Conservation (phyloP, 331 rosid genomes). For the Dryas integrifolia region DNA sequence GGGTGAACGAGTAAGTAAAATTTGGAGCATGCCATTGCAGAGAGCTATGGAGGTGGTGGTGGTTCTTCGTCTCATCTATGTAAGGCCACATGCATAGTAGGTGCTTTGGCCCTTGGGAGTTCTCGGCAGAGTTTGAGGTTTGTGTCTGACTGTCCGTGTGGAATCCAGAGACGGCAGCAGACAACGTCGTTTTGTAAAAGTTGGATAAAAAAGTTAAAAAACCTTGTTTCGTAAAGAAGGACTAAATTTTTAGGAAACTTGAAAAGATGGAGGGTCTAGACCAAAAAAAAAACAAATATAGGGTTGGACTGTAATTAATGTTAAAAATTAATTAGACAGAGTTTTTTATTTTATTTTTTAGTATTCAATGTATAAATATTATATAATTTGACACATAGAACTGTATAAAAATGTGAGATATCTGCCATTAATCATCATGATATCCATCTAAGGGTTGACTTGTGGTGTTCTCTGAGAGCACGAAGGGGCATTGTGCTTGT, state of each 20-base stretch:
- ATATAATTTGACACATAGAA: too few relatives aligned
- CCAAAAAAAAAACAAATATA: too few relatives aligned
- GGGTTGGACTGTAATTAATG: too few relatives aligned
- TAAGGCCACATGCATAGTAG: background rate
- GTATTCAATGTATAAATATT: too few relatives aligned
- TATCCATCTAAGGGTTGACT: conserved; percentile 10
- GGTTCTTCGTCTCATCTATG: conserved; percentile 17
- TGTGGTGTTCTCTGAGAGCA: background rate
- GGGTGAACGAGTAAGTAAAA: conserved; percentile 27
- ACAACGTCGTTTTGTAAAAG: background rate
- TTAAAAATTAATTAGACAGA: too few relatives aligned
- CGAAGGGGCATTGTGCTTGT: conserved; percentile 4
- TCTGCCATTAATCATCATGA: too few relatives aligned
- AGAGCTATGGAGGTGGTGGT: background rate
- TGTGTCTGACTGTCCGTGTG: background rate
- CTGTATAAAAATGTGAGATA: too few relatives aligned
- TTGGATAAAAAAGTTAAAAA: too few relatives aligned
- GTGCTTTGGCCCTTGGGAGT: background rate
- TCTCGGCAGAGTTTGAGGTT: background rate
- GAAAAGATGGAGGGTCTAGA: too few relatives aligned
- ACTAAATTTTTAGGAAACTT: too few relatives aligned
- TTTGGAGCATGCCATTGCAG: conserved; percentile 43
- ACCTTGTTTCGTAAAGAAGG: too few relatives aligned
- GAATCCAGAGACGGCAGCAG: background rate
- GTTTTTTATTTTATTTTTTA: too few relatives aligned